Percentiles rank a stretch among this genome's conserved stretches.
phyloP scores from a whole-genome alignment of 805 yeast species.

The Kazachstania kunashirensis region DNA sequence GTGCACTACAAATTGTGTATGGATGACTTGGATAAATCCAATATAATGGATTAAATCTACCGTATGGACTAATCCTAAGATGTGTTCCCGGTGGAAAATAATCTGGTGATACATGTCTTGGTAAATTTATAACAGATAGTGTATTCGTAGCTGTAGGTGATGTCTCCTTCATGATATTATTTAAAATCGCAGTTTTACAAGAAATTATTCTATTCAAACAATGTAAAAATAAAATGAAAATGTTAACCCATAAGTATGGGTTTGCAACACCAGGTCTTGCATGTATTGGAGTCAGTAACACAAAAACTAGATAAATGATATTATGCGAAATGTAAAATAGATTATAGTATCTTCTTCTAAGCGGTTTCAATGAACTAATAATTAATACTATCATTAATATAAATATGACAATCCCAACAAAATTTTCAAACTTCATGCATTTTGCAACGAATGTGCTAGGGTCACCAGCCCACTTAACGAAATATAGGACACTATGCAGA shows the following conservation, averaged over 20 bases:
- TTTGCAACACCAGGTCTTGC: constrained; percentile 59
- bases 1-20: constrained; percentile 45
- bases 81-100: constrained; percentile 29
- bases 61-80: constrained; percentile 37
- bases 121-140: constrained; percentile 4
- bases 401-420: constrained; percentile 43
- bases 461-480: constrained; percentile 38
- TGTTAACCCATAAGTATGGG: constrained; percentile 24
- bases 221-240: constrained; percentile 11
- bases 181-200: constrained; percentile 3
- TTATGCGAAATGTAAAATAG: constrained; percentile 52
- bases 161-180: not conserved
- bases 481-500: constrained; percentile 45
- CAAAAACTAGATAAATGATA: constrained; percentile 36
- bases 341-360: constrained; percentile 43
- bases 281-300: constrained; percentile 44
- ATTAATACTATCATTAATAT: constrained; percentile 31
- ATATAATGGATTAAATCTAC: constrained; percentile 30
- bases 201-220: not conserved
- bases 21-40: constrained; percentile 60
- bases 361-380: constrained; percentile 37
- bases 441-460: constrained; percentile 31
- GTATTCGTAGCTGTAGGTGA: not conserved
- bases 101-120: constrained; percentile 7
- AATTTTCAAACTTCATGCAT: constrained; percentile 30